Percentiles rank a stretch among this genome's conserved stretches.
Conservation (phyloP, 1,139 yeast genomes). For the Pichia sp. region DNA sequence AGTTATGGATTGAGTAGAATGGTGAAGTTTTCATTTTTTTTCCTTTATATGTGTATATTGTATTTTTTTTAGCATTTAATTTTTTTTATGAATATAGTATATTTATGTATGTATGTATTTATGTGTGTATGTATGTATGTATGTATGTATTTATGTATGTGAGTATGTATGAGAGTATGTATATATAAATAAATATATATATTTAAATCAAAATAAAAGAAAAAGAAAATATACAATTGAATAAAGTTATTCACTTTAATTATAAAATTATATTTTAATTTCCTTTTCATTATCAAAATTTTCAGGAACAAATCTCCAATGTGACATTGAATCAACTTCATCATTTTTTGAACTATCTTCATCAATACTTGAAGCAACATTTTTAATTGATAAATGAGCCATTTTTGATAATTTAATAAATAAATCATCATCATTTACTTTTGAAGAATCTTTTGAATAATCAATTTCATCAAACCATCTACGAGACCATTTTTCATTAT, state of each 20-base stretch:
- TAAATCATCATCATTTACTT: constrained; percentile 15
- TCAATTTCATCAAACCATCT: constrained; percentile 72
- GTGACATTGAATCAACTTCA: constrained; percentile 34
- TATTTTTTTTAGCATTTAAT: no score
- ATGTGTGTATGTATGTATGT: neutral
- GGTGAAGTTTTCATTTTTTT: neutral
- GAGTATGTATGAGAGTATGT: neutral
- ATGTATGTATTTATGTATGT: neutral
- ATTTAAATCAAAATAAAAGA: neutral
- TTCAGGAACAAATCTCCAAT: constrained; percentile 61
- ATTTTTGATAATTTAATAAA: constrained; percentile 47
- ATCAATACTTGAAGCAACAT: constrained; percentile 61
- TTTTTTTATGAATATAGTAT: no score
- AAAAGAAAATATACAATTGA: neutral
- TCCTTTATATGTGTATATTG: no score
- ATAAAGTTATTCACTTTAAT: no score
- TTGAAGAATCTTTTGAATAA: constrained; percentile 14
- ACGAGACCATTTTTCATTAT: constrained; percentile 60
- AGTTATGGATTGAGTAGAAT: neutral
- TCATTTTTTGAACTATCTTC: constrained; percentile 20
- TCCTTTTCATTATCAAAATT: constrained; percentile 59
- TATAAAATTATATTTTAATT: constrained; percentile 33
- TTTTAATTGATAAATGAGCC: constrained; percentile 53
- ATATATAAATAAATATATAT: neutral
- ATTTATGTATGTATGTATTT: no score